A percentile compares a stretch with the other conserved stretches of the same genome.
phyloP scores from a whole-genome alignment of 148 eudicot species.

The Spergularia marina region DNA sequence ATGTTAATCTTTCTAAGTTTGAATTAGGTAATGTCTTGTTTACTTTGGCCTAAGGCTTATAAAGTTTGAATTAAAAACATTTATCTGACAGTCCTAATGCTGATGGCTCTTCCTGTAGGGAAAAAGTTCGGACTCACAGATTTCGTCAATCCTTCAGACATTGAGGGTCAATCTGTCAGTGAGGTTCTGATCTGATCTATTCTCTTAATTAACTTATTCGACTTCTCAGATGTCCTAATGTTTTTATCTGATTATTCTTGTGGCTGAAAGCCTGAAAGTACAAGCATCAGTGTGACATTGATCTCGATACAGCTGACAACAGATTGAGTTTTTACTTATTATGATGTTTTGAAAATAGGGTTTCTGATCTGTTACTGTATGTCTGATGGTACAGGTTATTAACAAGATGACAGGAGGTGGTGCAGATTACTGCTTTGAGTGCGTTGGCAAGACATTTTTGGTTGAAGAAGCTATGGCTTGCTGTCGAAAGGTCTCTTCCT shows the following conservation, averaged over 20 bases:
- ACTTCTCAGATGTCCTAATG: not conserved
- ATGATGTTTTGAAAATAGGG: not conserved
- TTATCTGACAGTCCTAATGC: not conserved
- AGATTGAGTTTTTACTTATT: no score
- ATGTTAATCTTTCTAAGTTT: constrained; percentile 67
- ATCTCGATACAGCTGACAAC: not conserved
- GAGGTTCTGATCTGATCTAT: constrained; percentile 43
- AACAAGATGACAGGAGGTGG: constrained; percentile 83
- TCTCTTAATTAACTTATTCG: not conserved
- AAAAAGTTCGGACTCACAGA: constrained; percentile 81
- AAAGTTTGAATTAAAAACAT: no score
- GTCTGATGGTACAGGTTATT: constrained; percentile 45
- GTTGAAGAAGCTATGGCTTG: constrained; percentile 82
- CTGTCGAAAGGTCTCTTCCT: constrained; percentile 58
- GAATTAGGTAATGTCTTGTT: constrained; percentile 45
- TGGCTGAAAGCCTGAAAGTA: no score
- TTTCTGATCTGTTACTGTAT: not conserved
- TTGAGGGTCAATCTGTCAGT: constrained; percentile 50
- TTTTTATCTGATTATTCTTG: not conserved
- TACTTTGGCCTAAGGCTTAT: no score
- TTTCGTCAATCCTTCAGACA: constrained; percentile 52
- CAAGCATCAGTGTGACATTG: not conserved
- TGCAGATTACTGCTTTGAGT: constrained; percentile 92
- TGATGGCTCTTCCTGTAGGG: constrained; percentile 31
- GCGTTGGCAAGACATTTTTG: constrained; percentile 74